Percentiles rank a stretch among this genome's conserved stretches.
Conservation (phyloP, 495 filamentous ascomycete species). For the Hyphodiscus hymeniophilus region DNA sequence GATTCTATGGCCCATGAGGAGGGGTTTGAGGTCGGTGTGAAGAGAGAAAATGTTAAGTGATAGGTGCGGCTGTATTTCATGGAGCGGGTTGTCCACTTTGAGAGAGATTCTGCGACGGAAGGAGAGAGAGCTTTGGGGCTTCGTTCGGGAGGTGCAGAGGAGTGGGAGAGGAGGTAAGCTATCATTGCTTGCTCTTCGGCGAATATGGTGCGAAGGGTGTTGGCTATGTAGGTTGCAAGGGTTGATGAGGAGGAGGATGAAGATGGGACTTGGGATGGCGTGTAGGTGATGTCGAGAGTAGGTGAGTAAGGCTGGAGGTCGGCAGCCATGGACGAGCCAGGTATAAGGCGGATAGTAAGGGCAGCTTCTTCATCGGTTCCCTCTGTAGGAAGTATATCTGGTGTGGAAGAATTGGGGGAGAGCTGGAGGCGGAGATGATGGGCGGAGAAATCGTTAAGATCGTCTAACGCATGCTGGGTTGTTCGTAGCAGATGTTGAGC, state of each 20-base stretch:
- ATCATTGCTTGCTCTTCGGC: constrained; percentile 86
- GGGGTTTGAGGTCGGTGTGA: constrained; percentile 67
- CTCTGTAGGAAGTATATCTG: constrained; percentile 9
- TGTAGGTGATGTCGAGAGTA: constrained; percentile 71
- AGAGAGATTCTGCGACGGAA: constrained; percentile 35
- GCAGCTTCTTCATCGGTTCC: constrained; percentile 36
- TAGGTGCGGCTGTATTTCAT: constrained; percentile 92
- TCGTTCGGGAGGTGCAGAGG: constrained; percentile 40
- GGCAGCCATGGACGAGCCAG: constrained; percentile 53
- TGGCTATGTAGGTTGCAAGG: constrained; percentile 73
- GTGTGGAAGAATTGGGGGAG: constrained; percentile 27
- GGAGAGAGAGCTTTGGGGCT: constrained; percentile 31
- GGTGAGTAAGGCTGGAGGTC: constrained; percentile 60
- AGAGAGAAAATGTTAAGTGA: constrained; percentile 91
- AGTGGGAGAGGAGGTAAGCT: constrained; percentile 65
- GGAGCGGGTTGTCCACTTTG: constrained; percentile 61
- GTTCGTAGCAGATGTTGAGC: constrained; percentile 69
- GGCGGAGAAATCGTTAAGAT: constrained; percentile 85
- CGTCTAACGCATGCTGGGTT: constrained; percentile 85
- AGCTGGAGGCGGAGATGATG: constrained; percentile 77
- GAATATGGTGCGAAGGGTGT: constrained; percentile 70
- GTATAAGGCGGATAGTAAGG: constrained; percentile 60
- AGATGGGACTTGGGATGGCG: constrained; percentile 63
- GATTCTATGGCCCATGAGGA: constrained; percentile 88
- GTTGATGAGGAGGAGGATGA: constrained; percentile 60